Evolutionary conservation across 345 rosid species (phyloP), one percentile per base, ranked within the genome.

Genomic region (Populus ilicifolia): DNA sequence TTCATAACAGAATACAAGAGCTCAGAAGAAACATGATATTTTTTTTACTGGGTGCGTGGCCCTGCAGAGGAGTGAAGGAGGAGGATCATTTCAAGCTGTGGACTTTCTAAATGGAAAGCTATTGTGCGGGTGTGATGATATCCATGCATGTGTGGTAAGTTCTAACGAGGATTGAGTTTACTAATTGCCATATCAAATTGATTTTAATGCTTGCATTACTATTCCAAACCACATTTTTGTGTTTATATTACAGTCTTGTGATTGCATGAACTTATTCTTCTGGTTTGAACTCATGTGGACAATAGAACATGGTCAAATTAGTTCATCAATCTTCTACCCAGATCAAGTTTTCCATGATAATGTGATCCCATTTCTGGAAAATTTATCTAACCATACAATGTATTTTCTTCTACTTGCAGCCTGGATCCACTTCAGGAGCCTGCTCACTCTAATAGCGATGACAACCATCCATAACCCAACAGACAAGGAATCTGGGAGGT

Each of bases 51-150:
- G 67, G 5, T 11, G 14, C 14, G 8, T 33, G 36, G 71, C 41
- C 69, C 16, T 66, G 76, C 73, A 89, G 89, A 88, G 89, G 67
- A 86, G 93, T 59, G 52, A 71, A 23, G 90, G 93, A 75, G 93
- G 91, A 73, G 90, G 91, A 79, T 85, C 86, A 76, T 91, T 91
- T 79, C 78, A 81, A 81, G 93, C 90, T 16, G 62, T 89, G 5
- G 93, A 91, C 72, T 82, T 64, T 46, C 75, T 91, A 76, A 91
- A 91, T 20, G 95, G 93, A 17, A 76, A 81, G 81, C 83, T 85
- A 48, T 71, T 85, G 21, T 90, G 93, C 29, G 88, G 86, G 29
- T 81, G 87, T 76, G 74, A 75, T 52, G 89, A 89, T 79, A 85
- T 88, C 6, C 85, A 79, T 80, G 87, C 63, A 29, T 88, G 91